phyloP scores from a whole-genome alignment of 129 eudicot genomes.

The Artemisia annua region DNA sequence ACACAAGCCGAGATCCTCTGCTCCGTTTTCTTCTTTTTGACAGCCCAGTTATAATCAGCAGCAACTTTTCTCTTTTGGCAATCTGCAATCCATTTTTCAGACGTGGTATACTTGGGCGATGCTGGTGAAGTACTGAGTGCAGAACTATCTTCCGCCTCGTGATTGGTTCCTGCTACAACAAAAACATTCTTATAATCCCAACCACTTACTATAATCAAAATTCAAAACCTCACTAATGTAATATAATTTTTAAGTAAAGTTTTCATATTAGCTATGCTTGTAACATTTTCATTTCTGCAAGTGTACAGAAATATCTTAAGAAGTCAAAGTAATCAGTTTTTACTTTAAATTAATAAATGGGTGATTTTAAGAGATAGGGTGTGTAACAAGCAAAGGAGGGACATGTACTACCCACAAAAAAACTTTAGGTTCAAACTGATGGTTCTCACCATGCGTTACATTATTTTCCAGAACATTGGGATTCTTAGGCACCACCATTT shows the following conservation, averaged over 20 bases:
- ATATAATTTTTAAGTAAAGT: neutral
- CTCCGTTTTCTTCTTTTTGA: slow-evolving; percentile 75
- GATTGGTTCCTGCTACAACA: slow-evolving; percentile 42
- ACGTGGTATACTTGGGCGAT: slow-evolving; percentile 64
- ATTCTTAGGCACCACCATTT: slow-evolving; percentile 38
- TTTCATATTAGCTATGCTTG: slow-evolving; percentile 16
- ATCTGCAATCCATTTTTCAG: slow-evolving; percentile 82
- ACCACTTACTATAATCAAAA: neutral
- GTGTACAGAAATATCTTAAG: neutral
- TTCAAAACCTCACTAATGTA: neutral
- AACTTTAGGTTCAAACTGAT: slow-evolving; percentile 7
- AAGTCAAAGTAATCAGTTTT: neutral
- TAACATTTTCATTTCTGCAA: neutral
- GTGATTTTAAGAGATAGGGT: neutral
- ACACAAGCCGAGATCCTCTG: slow-evolving; percentile 70
- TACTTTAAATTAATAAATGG: neutral
- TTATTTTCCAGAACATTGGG: slow-evolving; percentile 38
- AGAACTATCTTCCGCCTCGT: slow-evolving; percentile 49
- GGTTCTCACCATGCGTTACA: slow-evolving; percentile 54
- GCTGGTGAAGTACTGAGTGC: slow-evolving; percentile 41
- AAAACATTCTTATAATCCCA: slow-evolving; percentile 21
- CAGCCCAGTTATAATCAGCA: slow-evolving; percentile 58
- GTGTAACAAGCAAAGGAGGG: slow-evolving; percentile 1
- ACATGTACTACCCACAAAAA: neutral
- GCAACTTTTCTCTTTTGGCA: slow-evolving; percentile 70